A percentile compares a stretch with the other conserved stretches of the same genome.
These are phyloP conservation scores for Penicillium verrucosum DNA, from an alignment of 2,329 filamentous ascomycete genomes.

Conservation along the genomic window DNA sequence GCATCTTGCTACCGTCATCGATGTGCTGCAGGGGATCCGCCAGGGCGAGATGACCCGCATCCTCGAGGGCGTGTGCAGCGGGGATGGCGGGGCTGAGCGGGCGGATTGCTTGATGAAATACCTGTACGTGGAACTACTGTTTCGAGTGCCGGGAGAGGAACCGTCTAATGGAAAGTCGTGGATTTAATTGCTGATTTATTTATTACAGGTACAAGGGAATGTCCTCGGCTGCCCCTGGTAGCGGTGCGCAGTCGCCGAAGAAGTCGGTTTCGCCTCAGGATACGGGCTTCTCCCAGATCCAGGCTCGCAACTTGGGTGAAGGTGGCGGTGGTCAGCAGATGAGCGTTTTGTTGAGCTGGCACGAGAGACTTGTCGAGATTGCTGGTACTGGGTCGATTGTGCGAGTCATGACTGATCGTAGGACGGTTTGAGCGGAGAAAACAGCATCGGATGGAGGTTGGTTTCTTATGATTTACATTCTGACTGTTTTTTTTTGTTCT, in stretches of 20 bases:
- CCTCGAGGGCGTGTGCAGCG: slow-evolving; percentile 73
- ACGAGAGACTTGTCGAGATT: slow-evolving; percentile 96
- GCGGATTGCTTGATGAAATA: slow-evolving; percentile 98
- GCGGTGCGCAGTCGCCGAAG: slow-evolving; percentile 48
- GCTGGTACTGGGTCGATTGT: slow-evolving; percentile 90
- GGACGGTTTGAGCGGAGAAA: slow-evolving; percentile 63
- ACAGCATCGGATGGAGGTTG: slow-evolving; percentile 6
- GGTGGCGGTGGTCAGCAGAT: slow-evolving; percentile 79
- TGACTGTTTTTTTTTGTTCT: slow-evolving; percentile 9
- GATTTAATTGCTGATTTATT: slow-evolving; percentile 5
- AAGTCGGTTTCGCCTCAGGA: slow-evolving; percentile 66
- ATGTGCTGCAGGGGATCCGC: slow-evolving; percentile 94
- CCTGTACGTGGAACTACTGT: slow-evolving; percentile 59
- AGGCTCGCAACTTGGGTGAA: slow-evolving; percentile 54
- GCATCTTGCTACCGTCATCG: slow-evolving; percentile 81
- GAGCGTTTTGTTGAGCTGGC: slow-evolving; percentile 97
- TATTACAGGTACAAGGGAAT: slow-evolving; percentile 83
- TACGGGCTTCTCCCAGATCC: slow-evolving; percentile 85
- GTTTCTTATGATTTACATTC: slow-evolving; percentile 10
- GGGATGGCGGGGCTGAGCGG: slow-evolving; percentile 76
- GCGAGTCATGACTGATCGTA: slow-evolving; percentile 92
- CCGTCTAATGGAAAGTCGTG: not conserved
- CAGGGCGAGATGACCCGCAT: slow-evolving; percentile 92
- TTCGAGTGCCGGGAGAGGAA: not conserved
- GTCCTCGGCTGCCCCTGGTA: slow-evolving; percentile 47